Conservation (phyloP, 2,329 filamentous ascomycete species). For the Talaromyces marneffei region DNA sequence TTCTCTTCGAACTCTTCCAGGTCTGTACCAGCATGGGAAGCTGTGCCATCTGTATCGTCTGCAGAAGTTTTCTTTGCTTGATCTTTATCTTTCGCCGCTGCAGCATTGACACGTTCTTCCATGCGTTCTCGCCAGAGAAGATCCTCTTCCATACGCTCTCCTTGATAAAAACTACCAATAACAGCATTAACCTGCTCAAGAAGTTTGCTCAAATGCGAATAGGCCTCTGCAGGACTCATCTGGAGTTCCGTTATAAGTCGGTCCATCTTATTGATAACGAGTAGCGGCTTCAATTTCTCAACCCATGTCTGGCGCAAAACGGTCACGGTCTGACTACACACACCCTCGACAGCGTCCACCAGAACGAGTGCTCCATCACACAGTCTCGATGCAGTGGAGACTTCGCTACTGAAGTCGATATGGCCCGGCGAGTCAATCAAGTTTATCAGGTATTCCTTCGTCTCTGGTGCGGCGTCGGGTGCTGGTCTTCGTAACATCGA, state of each 20-base stretch:
- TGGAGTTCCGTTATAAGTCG: conserved; percentile 88
- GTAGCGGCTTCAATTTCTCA: conserved; percentile 86
- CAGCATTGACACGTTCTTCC: conserved; percentile 74
- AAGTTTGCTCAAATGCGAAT: conserved; percentile 79
- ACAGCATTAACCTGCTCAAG: conserved; percentile 96
- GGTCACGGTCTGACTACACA: conserved; percentile 97
- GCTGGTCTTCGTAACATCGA: conserved; percentile 73
- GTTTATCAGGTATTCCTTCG: conserved; percentile 92
- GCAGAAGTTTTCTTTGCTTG: conserved; percentile 31
- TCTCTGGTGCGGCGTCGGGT: conserved; percentile 61
- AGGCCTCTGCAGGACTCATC: conserved; percentile 85
- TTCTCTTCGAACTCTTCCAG: conserved; percentile 71
- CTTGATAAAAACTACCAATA: conserved; percentile 94
- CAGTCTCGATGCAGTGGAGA: conserved; percentile 87
- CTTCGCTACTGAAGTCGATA: conserved; percentile 97
- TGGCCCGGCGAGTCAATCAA: conserved; percentile 96
- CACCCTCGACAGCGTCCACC: conserved; percentile 94
- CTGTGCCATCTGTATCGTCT: conserved; percentile 40
- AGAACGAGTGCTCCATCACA: conserved; percentile 93
- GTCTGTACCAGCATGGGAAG: conserved; percentile 46
- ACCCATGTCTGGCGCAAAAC: conserved; percentile 92
- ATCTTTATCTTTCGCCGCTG: conserved; percentile 57
- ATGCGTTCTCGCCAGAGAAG: conserved; percentile 90
- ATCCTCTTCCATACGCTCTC: conserved; percentile 97
- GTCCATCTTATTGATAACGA: conserved; percentile 99